Conservation (phyloP, 495 filamentous ascomycete species). For the Paragyromitra xinjiangensis region DNA sequence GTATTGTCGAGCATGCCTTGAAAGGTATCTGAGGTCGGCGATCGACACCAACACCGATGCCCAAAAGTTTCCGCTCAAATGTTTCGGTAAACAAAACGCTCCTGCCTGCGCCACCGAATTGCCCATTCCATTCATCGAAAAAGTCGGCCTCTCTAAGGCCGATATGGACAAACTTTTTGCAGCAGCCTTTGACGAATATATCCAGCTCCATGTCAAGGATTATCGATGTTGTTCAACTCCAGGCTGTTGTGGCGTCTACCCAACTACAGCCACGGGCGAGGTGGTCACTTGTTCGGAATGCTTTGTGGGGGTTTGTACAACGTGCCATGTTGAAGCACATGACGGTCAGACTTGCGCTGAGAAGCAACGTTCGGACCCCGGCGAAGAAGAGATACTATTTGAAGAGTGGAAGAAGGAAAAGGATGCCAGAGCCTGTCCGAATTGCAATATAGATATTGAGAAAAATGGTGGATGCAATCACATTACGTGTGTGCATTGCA, state of each 20-base stretch:
- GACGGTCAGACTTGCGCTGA: slow-evolving; percentile 59
- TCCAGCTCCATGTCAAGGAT: slow-evolving; percentile 51
- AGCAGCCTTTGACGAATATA: slow-evolving; percentile 56
- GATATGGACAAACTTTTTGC: slow-evolving; percentile 48
- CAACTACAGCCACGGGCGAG: slow-evolving; percentile 35
- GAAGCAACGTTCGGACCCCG: slow-evolving; percentile 46
- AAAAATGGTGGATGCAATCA: slow-evolving; percentile 60
- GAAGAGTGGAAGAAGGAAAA: slow-evolving; percentile 52
- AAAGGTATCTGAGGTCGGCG: slow-evolving; percentile 52
- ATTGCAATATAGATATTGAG: slow-evolving; percentile 57
- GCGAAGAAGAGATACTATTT: slow-evolving; percentile 35
- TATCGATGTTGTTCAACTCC: slow-evolving; percentile 60
- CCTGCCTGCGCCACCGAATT: slow-evolving; percentile 21
- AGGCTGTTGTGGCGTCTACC: slow-evolving; percentile 58
- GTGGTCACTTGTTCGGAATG: slow-evolving; percentile 58
- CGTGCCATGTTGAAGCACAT: slow-evolving; percentile 56
- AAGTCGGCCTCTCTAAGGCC: slow-evolving; percentile 41
- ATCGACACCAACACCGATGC: slow-evolving; percentile 16
- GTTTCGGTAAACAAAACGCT: slow-evolving; percentile 46
- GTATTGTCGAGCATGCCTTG: slow-evolving; percentile 60
- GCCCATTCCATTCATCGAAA: slow-evolving; percentile 25
- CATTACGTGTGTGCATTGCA: slow-evolving; percentile 57
- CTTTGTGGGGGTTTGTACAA: slow-evolving; percentile 58
- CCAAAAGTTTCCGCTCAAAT: slow-evolving; percentile 57
- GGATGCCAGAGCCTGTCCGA: slow-evolving; percentile 56